A percentile compares a stretch with the other conserved stretches of the same genome.
phyloP scores from a whole-genome alignment of 2,329 filamentous ascomycete species.

The Calonectria pteridis region DNA sequence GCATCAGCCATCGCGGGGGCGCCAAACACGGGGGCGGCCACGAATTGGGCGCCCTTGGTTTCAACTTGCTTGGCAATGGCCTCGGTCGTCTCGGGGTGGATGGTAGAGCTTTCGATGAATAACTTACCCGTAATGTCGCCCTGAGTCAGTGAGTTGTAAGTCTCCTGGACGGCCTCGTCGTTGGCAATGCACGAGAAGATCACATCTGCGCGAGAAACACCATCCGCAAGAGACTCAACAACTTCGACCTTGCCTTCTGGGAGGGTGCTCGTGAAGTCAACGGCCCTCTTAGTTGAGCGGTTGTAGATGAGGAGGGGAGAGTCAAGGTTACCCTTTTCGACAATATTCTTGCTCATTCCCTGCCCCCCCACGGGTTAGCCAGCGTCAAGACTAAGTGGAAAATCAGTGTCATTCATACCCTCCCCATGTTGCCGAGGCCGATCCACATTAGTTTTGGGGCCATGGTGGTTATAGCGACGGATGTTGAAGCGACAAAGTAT shows the following conservation, averaged over 20 bases:
- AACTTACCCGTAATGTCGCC: constrained; percentile 75
- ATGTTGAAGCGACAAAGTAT: neutral
- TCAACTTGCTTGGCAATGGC: constrained; percentile 70
- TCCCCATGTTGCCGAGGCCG: constrained; percentile 89
- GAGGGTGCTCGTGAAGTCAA: constrained; percentile 72
- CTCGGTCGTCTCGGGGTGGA: constrained; percentile 85
- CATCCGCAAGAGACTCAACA: constrained; percentile 73
- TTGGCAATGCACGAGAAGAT: constrained; percentile 87
- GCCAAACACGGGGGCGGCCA: constrained; percentile 79
- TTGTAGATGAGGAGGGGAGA: constrained; percentile 85
- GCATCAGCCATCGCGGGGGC: constrained; percentile 77
- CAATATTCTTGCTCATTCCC: constrained; percentile 89
- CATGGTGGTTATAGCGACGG: constrained; percentile 52
- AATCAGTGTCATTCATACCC: constrained; percentile 63
- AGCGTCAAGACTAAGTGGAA: neutral
- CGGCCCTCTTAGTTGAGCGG: constrained; percentile 76
- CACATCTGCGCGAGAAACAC: constrained; percentile 77
- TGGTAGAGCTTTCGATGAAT: constrained; percentile 88
- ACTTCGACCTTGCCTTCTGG: constrained; percentile 73
- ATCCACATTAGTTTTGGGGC: constrained; percentile 78
- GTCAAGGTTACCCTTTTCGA: constrained; percentile 79
- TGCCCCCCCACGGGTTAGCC: constrained; percentile 48
- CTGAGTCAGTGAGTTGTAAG: constrained; percentile 68
- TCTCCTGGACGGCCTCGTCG: constrained; percentile 77
- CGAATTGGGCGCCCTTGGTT: constrained; percentile 76